Conservation (phyloP, 495 filamentous ascomycete genomes). For the Aspergillus heteromorphus region DNA sequence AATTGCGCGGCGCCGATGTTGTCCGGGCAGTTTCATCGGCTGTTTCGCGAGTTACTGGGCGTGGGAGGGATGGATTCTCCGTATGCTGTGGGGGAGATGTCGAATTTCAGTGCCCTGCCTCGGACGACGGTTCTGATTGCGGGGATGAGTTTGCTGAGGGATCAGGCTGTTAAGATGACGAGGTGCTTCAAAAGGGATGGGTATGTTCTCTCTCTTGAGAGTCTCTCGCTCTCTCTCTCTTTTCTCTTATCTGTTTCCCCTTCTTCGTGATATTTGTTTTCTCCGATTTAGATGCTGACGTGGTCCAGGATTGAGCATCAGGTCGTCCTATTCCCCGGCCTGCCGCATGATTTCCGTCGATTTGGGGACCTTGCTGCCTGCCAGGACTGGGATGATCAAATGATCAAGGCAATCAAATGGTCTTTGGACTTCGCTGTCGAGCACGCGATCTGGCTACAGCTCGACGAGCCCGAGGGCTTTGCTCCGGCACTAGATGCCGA, state of each 20-base stretch:
- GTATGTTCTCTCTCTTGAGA: conserved; percentile 31
- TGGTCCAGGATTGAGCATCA: conserved; percentile 36
- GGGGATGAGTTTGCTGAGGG: conserved; percentile 42
- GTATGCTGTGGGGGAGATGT: neutral
- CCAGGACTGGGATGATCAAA: conserved; percentile 39
- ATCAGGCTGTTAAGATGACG: conserved; percentile 42
- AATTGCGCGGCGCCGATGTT: conserved; percentile 37
- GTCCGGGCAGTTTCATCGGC: conserved; percentile 21
- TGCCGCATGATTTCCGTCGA: conserved; percentile 44
- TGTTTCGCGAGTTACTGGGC: conserved; percentile 30
- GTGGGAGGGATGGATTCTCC: neutral
- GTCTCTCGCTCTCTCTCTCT: too few relatives aligned
- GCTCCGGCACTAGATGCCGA: neutral
- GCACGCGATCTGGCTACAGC: too few relatives aligned
- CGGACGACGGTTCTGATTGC: conserved; percentile 40
- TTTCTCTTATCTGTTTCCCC: neutral
- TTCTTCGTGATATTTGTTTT: neutral
- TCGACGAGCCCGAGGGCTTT: too few relatives aligned
- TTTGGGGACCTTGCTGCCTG: conserved; percentile 29
- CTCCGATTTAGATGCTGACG: neutral
- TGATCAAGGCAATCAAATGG: conserved; percentile 38
- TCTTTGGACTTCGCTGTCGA: neutral
- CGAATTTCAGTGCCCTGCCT: conserved; percentile 19
- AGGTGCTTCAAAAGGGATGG: conserved; percentile 31
- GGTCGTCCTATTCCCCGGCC: conserved; percentile 37